Evolutionary conservation across 1,284 basidiomycete species (phyloP).

Genomic region (Ganoderma multipileum): DNA sequence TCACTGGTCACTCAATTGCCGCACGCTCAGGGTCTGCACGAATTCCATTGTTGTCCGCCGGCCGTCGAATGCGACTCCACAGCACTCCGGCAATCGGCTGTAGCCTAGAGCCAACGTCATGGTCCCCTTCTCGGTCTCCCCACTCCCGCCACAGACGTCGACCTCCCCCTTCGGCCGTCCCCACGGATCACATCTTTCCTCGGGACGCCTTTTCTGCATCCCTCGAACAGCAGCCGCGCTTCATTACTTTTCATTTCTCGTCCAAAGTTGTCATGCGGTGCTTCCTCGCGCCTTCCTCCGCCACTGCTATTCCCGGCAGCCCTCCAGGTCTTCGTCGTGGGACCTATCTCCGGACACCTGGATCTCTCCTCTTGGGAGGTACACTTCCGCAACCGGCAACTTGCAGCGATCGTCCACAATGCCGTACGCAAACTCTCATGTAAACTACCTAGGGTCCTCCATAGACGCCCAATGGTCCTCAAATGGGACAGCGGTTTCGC

Average conservation of each 20-base stretch:
- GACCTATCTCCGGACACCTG: background rate
- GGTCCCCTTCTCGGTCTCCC: background rate
- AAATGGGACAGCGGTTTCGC: background rate
- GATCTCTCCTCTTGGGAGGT: background rate
- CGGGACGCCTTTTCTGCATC: background rate
- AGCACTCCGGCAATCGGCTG: constrained; percentile 3
- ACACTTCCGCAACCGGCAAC: background rate
- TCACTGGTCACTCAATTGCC: background rate
- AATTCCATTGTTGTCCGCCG: constrained; percentile 5
- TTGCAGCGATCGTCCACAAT: constrained; percentile 7
- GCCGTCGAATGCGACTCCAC: background rate
- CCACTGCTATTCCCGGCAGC: background rate
- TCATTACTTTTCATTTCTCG: constrained; percentile 7
- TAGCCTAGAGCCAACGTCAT: constrained; percentile 5
- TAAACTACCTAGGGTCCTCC: background rate
- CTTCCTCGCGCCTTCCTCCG: constrained; percentile 3
- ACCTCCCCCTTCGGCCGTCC: background rate
- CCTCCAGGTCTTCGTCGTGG: background rate
- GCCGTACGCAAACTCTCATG: constrained; percentile 2
- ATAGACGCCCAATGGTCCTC: background rate
- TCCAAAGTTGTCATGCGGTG: constrained; percentile 2
- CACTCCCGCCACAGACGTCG: background rate
- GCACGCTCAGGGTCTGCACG: background rate
- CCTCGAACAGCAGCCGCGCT: background rate
- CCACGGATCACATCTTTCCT: background rate